Conservation (phyloP, 257 asterid species). For the Avicennia marina region DNA sequence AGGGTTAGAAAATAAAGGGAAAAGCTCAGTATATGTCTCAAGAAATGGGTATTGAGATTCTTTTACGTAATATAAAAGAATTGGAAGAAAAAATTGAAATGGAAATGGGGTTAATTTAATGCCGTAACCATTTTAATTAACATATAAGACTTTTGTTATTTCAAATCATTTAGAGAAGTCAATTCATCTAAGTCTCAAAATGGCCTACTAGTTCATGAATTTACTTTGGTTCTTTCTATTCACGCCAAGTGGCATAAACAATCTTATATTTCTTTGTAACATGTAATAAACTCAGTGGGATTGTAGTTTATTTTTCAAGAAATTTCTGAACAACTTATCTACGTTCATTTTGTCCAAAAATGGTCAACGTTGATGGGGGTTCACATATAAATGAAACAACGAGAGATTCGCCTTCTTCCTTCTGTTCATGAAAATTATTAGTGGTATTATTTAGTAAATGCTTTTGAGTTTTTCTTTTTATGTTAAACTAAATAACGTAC, state of each 20-base stretch:
- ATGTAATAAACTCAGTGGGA: too few relatives aligned
- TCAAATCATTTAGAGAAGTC: not conserved
- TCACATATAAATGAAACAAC: too few relatives aligned
- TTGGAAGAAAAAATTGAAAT: not conserved
- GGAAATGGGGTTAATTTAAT: not conserved
- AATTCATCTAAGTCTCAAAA: too few relatives aligned
- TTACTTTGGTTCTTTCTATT: too few relatives aligned
- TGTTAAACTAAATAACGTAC: not conserved
- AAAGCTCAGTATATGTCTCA: not conserved
- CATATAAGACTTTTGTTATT: not conserved
- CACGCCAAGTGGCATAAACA: too few relatives aligned
- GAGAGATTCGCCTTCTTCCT: not conserved
- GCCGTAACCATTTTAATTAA: not conserved
- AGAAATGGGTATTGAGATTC: not conserved
- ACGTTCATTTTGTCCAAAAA: too few relatives aligned
- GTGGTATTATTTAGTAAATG: not conserved
- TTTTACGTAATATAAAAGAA: not conserved
- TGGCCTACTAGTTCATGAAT: too few relatives aligned
- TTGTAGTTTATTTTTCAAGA: too few relatives aligned
- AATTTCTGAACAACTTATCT: too few relatives aligned
- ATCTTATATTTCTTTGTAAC: too few relatives aligned
- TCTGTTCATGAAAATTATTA: not conserved
- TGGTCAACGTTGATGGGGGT: too few relatives aligned
- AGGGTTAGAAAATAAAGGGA: not conserved
- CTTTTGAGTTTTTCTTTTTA: not conserved